Conservation (phyloP, 176 grass and related monocot genomes). For the Aegilops bicornis region DNA sequence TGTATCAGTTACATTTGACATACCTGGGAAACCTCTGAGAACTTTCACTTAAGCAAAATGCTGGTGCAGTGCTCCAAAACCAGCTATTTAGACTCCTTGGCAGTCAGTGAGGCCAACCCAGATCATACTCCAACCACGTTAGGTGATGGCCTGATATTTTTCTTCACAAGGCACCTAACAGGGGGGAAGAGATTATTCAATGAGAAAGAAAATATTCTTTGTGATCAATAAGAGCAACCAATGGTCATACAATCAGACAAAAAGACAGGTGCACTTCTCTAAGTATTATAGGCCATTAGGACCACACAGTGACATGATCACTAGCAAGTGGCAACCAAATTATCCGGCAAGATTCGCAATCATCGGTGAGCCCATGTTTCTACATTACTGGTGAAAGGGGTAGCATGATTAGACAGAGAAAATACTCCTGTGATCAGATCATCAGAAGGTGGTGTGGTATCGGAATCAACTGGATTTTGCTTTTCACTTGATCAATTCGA, state of each 20-base stretch:
- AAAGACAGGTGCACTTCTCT: conserved; percentile 4
- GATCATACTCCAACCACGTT: neutral
- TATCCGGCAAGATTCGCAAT: conserved; percentile 7
- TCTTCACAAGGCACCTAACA: conserved; percentile 5
- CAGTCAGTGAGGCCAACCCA: conserved; percentile 18
- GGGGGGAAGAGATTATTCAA: neutral
- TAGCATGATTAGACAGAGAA: conserved; percentile 18
- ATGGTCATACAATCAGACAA: conserved; percentile 11
- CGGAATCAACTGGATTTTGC: neutral
- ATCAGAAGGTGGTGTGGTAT: neutral
- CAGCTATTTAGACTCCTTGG: neutral
- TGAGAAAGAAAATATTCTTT: neutral
- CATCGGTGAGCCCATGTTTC: neutral
- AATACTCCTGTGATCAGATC: neutral
- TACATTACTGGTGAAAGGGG: conserved; percentile 1
- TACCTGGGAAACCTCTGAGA: conserved; percentile 4
- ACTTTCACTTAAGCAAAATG: neutral
- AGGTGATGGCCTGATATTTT: neutral
- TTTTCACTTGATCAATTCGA: neutral
- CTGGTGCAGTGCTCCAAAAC: neutral
- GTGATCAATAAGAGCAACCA: neutral
- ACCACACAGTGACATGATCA: conserved; percentile 3
- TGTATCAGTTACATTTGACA: neutral
- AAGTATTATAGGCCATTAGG: neutral
- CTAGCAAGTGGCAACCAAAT: neutral